Evolutionary conservation across 257 asterid species (phyloP), one percentile per base, ranked within the genome.

Genomic region (Ehretia macrophylla): DNA sequence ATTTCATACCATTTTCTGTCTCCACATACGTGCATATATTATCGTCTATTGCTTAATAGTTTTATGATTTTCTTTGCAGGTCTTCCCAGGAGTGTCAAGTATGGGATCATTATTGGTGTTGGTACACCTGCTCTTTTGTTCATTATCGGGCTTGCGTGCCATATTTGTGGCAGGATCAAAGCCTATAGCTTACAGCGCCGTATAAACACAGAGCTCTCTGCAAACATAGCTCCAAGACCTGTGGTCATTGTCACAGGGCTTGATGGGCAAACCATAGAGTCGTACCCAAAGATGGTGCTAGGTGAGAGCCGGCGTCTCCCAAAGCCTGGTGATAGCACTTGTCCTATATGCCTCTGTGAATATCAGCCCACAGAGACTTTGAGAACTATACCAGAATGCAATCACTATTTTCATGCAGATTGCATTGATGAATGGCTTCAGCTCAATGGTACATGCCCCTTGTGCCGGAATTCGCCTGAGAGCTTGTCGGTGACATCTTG

Each of bases 381-480:
- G 13, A 79, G 90, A 27, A 82, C 81, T 21, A 75, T 91, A 38
- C 98, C 98, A 0, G 92, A 81, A 12, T 91, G 98, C 79, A 76
- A 81, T 56, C 98, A 91, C 64, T 85, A 74, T 66, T 91, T 79
- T 62, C 98, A 91, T 42, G 84, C 66, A 0, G 68, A 69, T 14
- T 91, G 98, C 63, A 68, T 91, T 0, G 97, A 88, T 52, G 95
- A 88, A 68, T 91, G 98, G 98, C 93, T 91, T 17, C 82, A 70
- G 75, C 79, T 81, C 65, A 91, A 91, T 10, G 93, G 88, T 2
- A 77, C 80, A 8, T 91, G 98, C 37, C 98, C 98, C 0, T 14
- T 91, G 67, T 91, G 98, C 54, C 64, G 98, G 55, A 85, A 81
- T 51, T 78, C 90, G 4, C 95, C 84, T 0, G 81, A 82, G 17